These are phyloP conservation scores for Huntiella savannae DNA, from an alignment of 2,329 filamentous ascomycete genomes.

Conservation along the genomic window DNA sequence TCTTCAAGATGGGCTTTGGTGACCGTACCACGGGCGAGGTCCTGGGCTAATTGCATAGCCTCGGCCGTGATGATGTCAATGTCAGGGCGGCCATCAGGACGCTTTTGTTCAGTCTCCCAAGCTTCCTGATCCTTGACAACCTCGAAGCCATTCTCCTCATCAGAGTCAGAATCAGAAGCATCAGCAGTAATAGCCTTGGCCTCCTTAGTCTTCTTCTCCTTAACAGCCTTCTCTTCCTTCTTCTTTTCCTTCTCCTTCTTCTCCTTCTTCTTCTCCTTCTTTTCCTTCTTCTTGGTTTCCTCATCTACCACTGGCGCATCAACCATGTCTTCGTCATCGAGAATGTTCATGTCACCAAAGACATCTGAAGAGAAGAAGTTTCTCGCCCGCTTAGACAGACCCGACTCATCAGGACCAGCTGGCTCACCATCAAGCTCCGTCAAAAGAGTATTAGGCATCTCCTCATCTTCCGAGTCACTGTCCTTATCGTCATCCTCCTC, in stretches of 20 bases:
- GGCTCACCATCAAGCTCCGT: constrained; percentile 26
- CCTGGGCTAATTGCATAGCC: constrained; percentile 91
- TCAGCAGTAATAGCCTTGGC: constrained; percentile 4
- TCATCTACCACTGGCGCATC: constrained; percentile 15
- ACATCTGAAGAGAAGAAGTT: constrained; percentile 91
- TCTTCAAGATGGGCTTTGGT: constrained; percentile 65
- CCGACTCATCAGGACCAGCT: constrained; percentile 12
- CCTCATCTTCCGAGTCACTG: constrained; percentile 16
- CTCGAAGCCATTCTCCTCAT: constrained; percentile 34
- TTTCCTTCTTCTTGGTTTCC: constrained; percentile 15
- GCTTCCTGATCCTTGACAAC: constrained; percentile 36
- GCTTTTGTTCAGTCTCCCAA: constrained; percentile 49
- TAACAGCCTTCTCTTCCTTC: constrained; percentile 10
- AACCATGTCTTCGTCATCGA: constrained; percentile 24
- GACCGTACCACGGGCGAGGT: constrained; percentile 72
- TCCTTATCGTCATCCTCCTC: constrained; percentile 21
- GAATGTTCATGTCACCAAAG: constrained; percentile 53
- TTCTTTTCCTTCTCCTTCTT: constrained; percentile 12
- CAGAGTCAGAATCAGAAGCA: constrained; percentile 11
- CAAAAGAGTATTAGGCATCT: constrained; percentile 17
- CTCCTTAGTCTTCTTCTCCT: not conserved
- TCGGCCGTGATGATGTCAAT: constrained; percentile 99
- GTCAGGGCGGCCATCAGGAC: constrained; percentile 48
- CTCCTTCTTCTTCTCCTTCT: constrained; percentile 20
- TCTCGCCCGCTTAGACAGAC: constrained; percentile 64